Evolutionary conservation across 2,329 filamentous ascomycete species (phyloP).

Genomic region (Neofusicoccum umdonicola): DNA sequence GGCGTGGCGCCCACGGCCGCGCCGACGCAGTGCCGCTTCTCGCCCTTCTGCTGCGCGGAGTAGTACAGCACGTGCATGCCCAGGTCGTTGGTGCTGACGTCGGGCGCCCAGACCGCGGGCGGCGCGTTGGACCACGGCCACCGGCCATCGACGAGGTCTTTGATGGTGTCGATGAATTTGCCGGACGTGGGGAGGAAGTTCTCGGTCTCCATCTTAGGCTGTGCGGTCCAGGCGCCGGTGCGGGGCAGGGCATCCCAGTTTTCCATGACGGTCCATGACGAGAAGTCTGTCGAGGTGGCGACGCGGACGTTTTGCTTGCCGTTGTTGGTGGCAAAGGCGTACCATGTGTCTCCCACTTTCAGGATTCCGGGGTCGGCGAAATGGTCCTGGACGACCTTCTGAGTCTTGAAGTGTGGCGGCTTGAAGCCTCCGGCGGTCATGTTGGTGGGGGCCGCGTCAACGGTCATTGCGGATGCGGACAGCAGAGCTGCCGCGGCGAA

Average conservation of each 20-base stretch:
- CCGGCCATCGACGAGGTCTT: background rate
- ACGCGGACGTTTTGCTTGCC: constrained; percentile 32
- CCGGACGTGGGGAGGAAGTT: background rate
- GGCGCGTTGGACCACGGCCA: constrained; percentile 19
- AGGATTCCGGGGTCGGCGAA: constrained; percentile 40
- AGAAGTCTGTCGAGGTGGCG: constrained; percentile 37
- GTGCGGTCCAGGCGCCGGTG: constrained; percentile 28
- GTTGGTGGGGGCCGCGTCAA: constrained; percentile 5
- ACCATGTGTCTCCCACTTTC: constrained; percentile 33
- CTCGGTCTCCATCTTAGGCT: background rate
- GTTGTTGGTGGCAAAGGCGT: constrained; percentile 35
- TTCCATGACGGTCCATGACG: constrained; percentile 28
- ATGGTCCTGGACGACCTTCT: background rate
- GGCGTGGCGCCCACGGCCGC: constrained; percentile 50
- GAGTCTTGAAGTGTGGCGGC: constrained; percentile 6
- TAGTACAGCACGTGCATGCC: constrained; percentile 63
- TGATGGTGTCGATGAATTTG: background rate
- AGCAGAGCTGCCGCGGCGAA: constrained; percentile 7
- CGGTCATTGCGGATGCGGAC: background rate
- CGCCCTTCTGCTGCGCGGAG: constrained; percentile 46
- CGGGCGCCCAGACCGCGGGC: constrained; percentile 35
- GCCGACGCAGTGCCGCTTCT: constrained; percentile 57
- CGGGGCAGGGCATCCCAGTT: constrained; percentile 30
- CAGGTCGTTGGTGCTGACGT: constrained; percentile 29
- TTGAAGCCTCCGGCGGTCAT: background rate